Evolutionary conservation across 257 asterid species (phyloP).

Genomic region (Ballota nigra): DNA sequence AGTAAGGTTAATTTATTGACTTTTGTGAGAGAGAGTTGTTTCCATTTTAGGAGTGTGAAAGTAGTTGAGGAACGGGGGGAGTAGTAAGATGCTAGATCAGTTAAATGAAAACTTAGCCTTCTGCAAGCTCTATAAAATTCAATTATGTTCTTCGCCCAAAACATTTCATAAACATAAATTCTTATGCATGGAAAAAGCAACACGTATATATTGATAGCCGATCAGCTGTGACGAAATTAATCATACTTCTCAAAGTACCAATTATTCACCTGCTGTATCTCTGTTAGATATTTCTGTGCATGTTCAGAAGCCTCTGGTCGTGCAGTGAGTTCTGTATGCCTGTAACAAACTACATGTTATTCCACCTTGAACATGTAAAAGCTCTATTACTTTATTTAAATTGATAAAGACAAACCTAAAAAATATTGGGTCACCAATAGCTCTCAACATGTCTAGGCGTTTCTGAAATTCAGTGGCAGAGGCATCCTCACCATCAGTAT

Average conservation of each 20-base stretch:
- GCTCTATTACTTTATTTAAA: constrained; percentile 12
- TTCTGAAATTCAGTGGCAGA: constrained; percentile 82
- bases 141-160: neutral
- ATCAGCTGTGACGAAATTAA: neutral
- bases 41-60: too few species aligned
- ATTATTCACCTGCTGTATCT: constrained; percentile 63
- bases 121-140: neutral
- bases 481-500: constrained; percentile 99
- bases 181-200: neutral
- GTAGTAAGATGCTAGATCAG: neutral
- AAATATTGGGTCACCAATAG: constrained; percentile 92
- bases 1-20: too few species aligned
- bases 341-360: constrained; percentile 33
- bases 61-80: too few species aligned
- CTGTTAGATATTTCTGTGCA: constrained; percentile 62
- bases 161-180: neutral
- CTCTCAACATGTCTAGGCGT: constrained; percentile 73
- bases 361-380: constrained; percentile 11
- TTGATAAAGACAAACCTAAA: constrained; percentile 55
- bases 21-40: too few species aligned
- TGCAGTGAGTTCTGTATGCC: constrained; percentile 83
- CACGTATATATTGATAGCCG: neutral
- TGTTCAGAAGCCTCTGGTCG: constrained; percentile 86
- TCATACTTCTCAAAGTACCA: neutral
- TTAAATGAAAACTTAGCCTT: neutral